phyloP scores from a whole-genome alignment of 73 alveolate genomes.

The Paramecium biaurelia region DNA sequence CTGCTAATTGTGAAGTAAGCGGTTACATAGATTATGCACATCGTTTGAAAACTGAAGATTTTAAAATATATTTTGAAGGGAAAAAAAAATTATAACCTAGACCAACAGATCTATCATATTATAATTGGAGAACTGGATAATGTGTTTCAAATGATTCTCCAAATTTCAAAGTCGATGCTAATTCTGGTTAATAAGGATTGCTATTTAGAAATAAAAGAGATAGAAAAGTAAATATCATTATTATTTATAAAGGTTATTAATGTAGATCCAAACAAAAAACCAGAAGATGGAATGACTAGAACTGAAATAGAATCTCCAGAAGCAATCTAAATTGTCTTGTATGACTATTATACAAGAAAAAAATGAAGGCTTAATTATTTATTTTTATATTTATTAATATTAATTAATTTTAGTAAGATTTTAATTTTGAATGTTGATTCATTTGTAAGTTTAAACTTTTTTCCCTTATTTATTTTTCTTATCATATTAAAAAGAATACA shows the following conservation, averaged over 20 bases:
- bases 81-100: constrained; percentile 91
- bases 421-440: too few relatives aligned
- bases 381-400: neutral
- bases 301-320: constrained; percentile 84
- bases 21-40: constrained; percentile 97
- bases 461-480: too few relatives aligned
- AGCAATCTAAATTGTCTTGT: constrained; percentile 84
- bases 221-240: constrained; percentile 64
- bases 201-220: constrained; percentile 95
- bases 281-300: constrained; percentile 94
- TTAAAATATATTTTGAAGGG: constrained; percentile 92
- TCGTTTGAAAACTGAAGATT: constrained; percentile 94
- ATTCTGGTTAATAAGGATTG: constrained; percentile 81
- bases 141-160: constrained; percentile 93
- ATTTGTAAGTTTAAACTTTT: too few relatives aligned
- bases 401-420: too few relatives aligned
- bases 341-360: constrained; percentile 87
- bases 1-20: constrained; percentile 80
- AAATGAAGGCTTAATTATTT: constrained; percentile 48
- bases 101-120: constrained; percentile 90
- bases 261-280: constrained; percentile 92
- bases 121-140: constrained; percentile 95
- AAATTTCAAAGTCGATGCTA: constrained; percentile 93
- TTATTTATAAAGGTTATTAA: constrained; percentile 73
- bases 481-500: too few relatives aligned